These are phyloP conservation scores for Raphanus raphanistrum DNA, from an alignment of 345 rosid species.

Conservation along the genomic window DNA sequence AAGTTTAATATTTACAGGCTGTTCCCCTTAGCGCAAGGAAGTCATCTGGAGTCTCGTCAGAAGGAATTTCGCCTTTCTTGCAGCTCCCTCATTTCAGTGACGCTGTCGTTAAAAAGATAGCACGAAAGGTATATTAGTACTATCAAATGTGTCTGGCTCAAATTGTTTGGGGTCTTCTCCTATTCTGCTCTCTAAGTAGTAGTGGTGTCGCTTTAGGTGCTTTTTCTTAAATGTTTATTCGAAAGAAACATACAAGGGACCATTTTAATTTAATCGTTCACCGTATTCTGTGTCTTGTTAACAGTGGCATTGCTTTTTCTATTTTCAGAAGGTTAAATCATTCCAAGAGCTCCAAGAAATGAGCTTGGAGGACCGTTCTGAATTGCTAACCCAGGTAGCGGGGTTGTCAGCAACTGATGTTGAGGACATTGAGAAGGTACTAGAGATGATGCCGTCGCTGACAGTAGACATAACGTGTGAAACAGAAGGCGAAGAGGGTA, in stretches of 20 bases:
- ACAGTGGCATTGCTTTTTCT: conserved; percentile 3
- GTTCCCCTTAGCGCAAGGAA: conserved; percentile 97
- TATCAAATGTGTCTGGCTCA: conserved; percentile 13
- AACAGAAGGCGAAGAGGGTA: conserved; percentile 97
- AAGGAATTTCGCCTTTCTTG: conserved; percentile 89
- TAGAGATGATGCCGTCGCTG: conserved; percentile 91
- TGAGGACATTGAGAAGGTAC: conserved; percentile 76
- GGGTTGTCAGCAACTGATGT: conserved; percentile 73
- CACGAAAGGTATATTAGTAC: conserved; percentile 70
- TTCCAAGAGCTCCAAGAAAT: conserved; percentile 81
- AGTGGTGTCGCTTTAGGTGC: conserved; percentile 3
- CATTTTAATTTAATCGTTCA: neutral
- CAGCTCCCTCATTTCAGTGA: conserved; percentile 96
- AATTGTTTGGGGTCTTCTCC: neutral
- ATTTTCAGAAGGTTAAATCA: conserved; percentile 84
- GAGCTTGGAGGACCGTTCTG: conserved; percentile 69
- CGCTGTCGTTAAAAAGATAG: conserved; percentile 72
- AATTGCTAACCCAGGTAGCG: conserved; percentile 69
- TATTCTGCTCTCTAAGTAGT: conserved; percentile 12
- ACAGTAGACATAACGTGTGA: conserved; percentile 81
- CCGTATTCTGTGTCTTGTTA: neutral
- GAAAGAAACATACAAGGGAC: neutral
- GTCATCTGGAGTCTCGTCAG: conserved; percentile 78
- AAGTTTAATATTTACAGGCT: conserved; percentile 54
- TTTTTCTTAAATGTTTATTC: conserved; percentile 1